Percentiles rank a stretch among this genome's conserved stretches.
phyloP scores from a whole-genome alignment of 805 yeast species.

The Metschnikowia henanensis region DNA sequence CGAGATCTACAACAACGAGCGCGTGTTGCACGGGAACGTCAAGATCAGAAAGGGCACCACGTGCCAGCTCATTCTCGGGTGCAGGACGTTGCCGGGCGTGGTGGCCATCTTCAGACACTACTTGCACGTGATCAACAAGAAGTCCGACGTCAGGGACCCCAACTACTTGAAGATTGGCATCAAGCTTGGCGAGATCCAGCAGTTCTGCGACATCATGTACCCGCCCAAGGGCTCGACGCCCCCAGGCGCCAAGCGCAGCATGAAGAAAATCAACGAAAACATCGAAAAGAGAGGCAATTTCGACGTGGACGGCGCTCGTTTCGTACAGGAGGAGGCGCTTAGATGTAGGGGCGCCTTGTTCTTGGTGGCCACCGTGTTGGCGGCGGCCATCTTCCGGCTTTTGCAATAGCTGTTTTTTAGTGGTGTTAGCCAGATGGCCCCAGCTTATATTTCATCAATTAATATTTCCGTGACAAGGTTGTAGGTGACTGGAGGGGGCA shows the following conservation, averaged over 20 bases:
- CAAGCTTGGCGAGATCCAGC: constrained; percentile 85
- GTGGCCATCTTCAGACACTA: constrained; percentile 75
- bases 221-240: constrained; percentile 56
- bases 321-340: constrained; percentile 22
- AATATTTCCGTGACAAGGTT: too few relatives aligned
- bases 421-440: too few relatives aligned
- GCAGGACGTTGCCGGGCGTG: constrained; percentile 75
- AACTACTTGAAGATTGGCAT: constrained; percentile 82
- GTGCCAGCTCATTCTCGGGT: constrained; percentile 66
- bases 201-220: constrained; percentile 75
- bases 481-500: too few relatives aligned
- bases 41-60: constrained; percentile 92
- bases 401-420: not conserved
- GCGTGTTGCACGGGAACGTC: constrained; percentile 67
- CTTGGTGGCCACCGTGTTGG: constrained; percentile 7
- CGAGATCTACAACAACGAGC: constrained; percentile 76
- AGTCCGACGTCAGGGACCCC: constrained; percentile 80
- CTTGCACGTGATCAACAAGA: constrained; percentile 72
- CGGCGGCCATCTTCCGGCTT: constrained; percentile 9
- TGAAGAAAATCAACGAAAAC: constrained; percentile 39
- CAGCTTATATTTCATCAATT: too few relatives aligned
- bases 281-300: constrained; percentile 37
- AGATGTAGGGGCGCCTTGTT: constrained; percentile 14
- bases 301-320: constrained; percentile 33
- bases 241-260: constrained; percentile 40